A percentile compares a stretch with the other conserved stretches of the same genome.
Conservation (phyloP, 2,329 filamentous ascomycete species). For the Fusarium sp. region DNA sequence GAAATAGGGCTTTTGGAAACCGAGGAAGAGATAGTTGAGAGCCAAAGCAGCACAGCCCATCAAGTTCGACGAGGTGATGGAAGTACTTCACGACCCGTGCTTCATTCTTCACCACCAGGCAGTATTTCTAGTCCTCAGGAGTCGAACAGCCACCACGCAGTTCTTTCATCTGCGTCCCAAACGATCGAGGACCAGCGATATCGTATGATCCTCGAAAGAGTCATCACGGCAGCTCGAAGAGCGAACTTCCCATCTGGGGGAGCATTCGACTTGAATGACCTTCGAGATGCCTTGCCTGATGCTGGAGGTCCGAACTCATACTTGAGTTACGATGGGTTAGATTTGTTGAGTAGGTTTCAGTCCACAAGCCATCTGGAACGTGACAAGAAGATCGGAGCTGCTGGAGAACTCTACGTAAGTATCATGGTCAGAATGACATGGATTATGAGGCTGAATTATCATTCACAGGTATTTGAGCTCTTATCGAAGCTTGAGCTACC, state of each 20-base stretch:
- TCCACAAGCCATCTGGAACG: constrained; percentile 37
- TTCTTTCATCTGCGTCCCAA: not conserved
- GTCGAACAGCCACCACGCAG: not conserved
- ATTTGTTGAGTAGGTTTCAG: constrained; percentile 20
- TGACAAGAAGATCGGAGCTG: constrained; percentile 42
- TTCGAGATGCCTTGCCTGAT: constrained; percentile 12
- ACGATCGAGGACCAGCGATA: constrained; percentile 13
- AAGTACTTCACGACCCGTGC: not conserved
- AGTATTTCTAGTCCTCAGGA: not conserved
- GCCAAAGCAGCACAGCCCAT: constrained; percentile 1
- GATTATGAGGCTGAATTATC: not conserved
- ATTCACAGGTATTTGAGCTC: constrained; percentile 30
- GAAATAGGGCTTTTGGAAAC: not conserved
- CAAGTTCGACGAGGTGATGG: not conserved
- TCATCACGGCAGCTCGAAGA: constrained; percentile 19
- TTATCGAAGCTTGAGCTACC: constrained; percentile 24
- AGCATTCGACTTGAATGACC: constrained; percentile 16
- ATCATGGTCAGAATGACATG: rapidly evolving
- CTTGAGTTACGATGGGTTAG: constrained; percentile 31
- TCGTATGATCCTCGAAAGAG: constrained; percentile 12
- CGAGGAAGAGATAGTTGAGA: not conserved
- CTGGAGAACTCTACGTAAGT: constrained; percentile 43
- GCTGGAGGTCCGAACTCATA: not conserved
- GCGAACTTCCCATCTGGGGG: constrained; percentile 20
- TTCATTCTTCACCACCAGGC: not conserved